Percentiles rank a stretch among this genome's conserved stretches.
Evolutionary conservation across 2,329 filamentous ascomycete genomes (phyloP).

Genomic region (Chaetomium olivaceum): DNA sequence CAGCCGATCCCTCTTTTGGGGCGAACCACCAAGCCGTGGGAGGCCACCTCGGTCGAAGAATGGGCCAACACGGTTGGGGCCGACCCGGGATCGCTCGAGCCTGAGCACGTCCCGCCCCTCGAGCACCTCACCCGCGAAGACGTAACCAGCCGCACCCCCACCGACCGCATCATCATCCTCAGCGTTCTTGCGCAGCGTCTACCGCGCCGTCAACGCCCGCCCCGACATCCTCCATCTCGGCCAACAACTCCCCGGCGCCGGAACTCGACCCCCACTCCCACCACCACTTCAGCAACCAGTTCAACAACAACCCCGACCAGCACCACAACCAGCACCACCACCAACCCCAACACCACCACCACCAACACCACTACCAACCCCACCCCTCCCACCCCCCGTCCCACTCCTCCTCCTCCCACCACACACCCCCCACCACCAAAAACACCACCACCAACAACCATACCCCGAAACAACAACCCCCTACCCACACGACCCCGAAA

Average conservation of each 20-base stretch:
- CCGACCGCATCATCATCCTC: conserved; percentile 47
- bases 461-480: conserved; percentile 23
- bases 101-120: conserved; percentile 36
- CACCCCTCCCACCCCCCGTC: no score
- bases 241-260: conserved; percentile 28
- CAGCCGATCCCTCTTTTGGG: conserved; percentile 50
- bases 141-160: conserved; percentile 39
- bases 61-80: conserved; percentile 46
- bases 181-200: conserved; percentile 43
- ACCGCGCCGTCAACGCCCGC: conserved; percentile 37
- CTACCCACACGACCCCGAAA: conserved; percentile 27
- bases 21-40: conserved; percentile 51
- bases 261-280: conserved; percentile 33
- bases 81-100: conserved; percentile 35
- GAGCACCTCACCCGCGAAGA: conserved; percentile 41
- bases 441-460: background rate
- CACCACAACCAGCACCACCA: conserved; percentile 19
- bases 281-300: conserved; percentile 21
- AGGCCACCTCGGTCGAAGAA: conserved; percentile 45
- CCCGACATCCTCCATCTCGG: conserved; percentile 22
- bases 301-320: conserved; percentile 18
- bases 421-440: background rate
- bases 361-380: background rate
- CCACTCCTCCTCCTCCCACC: background rate
- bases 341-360: conserved; percentile 29